Evolutionary conservation across 495 filamentous ascomycete genomes (phyloP), one percentile per base, ranked within the genome.

Genomic region (Oidiodendron maius): DNA sequence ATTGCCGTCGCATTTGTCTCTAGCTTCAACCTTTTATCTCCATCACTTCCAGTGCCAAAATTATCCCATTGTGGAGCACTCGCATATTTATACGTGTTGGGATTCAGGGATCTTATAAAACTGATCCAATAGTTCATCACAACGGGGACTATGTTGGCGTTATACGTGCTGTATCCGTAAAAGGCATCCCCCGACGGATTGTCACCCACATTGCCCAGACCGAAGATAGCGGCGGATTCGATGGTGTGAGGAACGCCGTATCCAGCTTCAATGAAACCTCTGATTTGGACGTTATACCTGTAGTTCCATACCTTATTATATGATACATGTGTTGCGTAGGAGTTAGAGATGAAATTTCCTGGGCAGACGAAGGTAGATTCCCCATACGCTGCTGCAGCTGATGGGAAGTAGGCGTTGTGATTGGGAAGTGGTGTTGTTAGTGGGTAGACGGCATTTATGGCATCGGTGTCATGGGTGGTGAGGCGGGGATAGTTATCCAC

Each of bases 281-380:
- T 60, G 3, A 86, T 82, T 48, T 80, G 79, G 11, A 52, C 48
- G 20, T 79, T 77, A 58, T 87, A 89, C 52, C 75, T 78, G 71
- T 77, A 85, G 39, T 52, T 52, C 48, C 48, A 56, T 4, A 52
- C 48, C 44, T 66, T 73, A 23, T 58, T 44, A 3, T 66, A 17
- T 28, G 13, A 13, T 2, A 13, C 1, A n/a, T n/a, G n/a, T 12
- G 32, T 4, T 2, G 57, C 61, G 50, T 74, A 69, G 0, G 68
- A 60, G 4, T 67, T 59, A 10, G 70, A 76, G 62, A 81, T 63
- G 57, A 70, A 76, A 18, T 83, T 66, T 1, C 73, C 73, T 0
- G 82, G 83, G 46, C 84, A 89, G 56, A 72, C 80, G 64, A 87
- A 87, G n/a, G 82, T 74, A 45, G 84, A 69, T 56, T 87, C 80